phyloP scores from a whole-genome alignment of 1,139 yeast species.

The Diutina ranongensis region DNA sequence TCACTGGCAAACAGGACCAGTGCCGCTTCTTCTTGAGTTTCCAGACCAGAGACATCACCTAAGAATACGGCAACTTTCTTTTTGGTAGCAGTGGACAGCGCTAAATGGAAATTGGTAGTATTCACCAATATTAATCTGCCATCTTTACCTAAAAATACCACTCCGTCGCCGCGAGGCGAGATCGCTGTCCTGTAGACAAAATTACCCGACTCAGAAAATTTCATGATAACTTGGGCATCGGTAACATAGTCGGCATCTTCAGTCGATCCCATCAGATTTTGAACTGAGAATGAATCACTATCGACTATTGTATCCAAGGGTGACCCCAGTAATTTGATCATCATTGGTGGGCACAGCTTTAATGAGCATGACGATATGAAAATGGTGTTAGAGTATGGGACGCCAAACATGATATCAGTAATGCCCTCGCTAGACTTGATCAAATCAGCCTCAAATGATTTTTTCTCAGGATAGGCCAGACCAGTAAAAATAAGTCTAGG shows the following conservation, averaged over 20 bases:
- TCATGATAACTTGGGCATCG: conserved; percentile 24
- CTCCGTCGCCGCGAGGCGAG: conserved; percentile 80
- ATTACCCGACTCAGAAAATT: conserved; percentile 74
- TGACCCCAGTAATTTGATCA: conserved; percentile 26
- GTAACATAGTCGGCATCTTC: conserved; percentile 11
- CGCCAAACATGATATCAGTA: conserved; percentile 61
- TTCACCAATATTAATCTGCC: conserved; percentile 67
- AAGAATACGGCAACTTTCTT: conserved; percentile 54
- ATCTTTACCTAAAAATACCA: conserved; percentile 67
- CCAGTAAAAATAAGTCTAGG: conserved; percentile 53
- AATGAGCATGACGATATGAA: conserved; percentile 28
- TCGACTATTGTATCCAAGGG: conserved; percentile 15
- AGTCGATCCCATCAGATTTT: not conserved
- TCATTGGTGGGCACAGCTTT: conserved; percentile 25
- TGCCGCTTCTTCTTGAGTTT: conserved; percentile 60
- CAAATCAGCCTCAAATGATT: conserved; percentile 16
- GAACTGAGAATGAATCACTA: not conserved
- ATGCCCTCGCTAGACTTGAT: conserved; percentile 77
- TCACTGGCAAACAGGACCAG: conserved; percentile 62
- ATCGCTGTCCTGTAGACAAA: conserved; percentile 61
- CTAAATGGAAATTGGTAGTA: conserved; percentile 33
- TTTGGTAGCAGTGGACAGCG: conserved; percentile 7
- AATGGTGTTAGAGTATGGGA: conserved; percentile 22
- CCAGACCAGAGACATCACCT: conserved; percentile 71
- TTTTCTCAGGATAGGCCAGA: conserved; percentile 7